These are phyloP conservation scores for Diplodia corticola DNA, from an alignment of 2,329 filamentous ascomycete species.

Conservation along the genomic window DNA sequence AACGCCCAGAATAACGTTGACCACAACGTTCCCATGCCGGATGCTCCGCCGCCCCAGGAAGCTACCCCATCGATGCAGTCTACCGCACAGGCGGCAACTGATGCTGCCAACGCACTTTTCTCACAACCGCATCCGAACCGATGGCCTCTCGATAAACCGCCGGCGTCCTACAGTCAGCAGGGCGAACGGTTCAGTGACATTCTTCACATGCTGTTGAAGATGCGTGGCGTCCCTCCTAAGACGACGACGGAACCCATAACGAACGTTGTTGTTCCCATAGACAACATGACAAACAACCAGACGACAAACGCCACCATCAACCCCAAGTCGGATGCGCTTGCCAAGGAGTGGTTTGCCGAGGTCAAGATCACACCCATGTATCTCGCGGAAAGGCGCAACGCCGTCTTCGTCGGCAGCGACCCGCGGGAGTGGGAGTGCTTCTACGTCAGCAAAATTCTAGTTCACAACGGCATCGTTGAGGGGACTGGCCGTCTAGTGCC, in stretches of 20 bases:
- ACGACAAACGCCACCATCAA: constrained; percentile 25
- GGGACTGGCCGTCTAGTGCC: constrained; percentile 19
- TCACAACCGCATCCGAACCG: constrained; percentile 27
- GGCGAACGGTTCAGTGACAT: constrained; percentile 60
- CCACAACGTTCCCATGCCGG: constrained; percentile 8
- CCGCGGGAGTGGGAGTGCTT: constrained; percentile 37
- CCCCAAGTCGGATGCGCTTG: constrained; percentile 37
- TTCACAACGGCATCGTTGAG: constrained; percentile 20
- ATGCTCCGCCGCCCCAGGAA: constrained; percentile 1
- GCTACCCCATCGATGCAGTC: not conserved
- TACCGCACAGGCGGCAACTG: not conserved
- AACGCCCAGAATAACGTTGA: not conserved
- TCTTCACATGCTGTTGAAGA: constrained; percentile 58
- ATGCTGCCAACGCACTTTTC: constrained; percentile 3
- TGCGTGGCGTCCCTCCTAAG: constrained; percentile 52
- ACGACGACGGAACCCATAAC: constrained; percentile 34
- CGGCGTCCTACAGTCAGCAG: constrained; percentile 55
- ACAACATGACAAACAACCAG: constrained; percentile 22
- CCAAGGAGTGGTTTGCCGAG: constrained; percentile 39
- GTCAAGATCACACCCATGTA: constrained; percentile 33
- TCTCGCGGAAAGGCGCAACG: constrained; percentile 34
- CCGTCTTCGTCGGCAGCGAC: constrained; percentile 34
- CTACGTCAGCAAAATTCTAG: constrained; percentile 21
- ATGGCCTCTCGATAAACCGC: constrained; percentile 58
- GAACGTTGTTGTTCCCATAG: constrained; percentile 34